Base-by-base conservation (phyloP, 768 basidiomycete species). In the Basidioascus undulatus region DNA sequence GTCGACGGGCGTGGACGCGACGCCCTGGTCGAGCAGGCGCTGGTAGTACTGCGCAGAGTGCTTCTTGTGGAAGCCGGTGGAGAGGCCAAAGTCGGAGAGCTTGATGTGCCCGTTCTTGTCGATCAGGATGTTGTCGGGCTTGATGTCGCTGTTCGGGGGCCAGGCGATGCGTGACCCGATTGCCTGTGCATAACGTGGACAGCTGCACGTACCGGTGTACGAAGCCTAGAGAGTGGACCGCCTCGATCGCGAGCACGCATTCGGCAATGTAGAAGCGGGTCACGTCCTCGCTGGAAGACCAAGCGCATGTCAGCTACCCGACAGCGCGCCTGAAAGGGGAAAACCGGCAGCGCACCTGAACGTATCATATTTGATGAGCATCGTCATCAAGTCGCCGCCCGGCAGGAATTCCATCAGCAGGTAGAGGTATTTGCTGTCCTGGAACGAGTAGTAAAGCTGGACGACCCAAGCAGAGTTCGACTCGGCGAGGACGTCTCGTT, bases 361-460 rank as follows among this genome's bases (percentile, higher is more conserved):
- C 0, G 87, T 92, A 56, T 94, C 92, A 60, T 96, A 94, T 61
- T 96, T 94, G 67, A 96, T 94, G 43, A 94, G 66, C 89, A 96
- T 96, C 4, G 87, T 92, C 92, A 98, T 94, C 46, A 96, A 65
- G 57, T 98, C 92, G 25, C 92, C 92, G 35, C 92, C 92, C 41
- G 89, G 87, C 35, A 98, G 66, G 59, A 89, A 98, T 62, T 96
- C 92, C 92, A 96, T 96, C 63, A 96, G 79, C 41, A 98, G 67
- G 62, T 96, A 98, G 20, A 98, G 69, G 51, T 78, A 83, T 39
- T 75, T 63, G 2, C 78, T 63, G 56, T 96, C 92, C 57, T 96
- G 92, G 65, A 96, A 96, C n/a, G 86, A 92, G 60, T 89, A 94
- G 61, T 70, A 94, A 18, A 96, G 68, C 54, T 92, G 83, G 6